Evolutionary conservation across 257 asterid genomes (phyloP).

Genomic region (Solanum verrucosum): DNA sequence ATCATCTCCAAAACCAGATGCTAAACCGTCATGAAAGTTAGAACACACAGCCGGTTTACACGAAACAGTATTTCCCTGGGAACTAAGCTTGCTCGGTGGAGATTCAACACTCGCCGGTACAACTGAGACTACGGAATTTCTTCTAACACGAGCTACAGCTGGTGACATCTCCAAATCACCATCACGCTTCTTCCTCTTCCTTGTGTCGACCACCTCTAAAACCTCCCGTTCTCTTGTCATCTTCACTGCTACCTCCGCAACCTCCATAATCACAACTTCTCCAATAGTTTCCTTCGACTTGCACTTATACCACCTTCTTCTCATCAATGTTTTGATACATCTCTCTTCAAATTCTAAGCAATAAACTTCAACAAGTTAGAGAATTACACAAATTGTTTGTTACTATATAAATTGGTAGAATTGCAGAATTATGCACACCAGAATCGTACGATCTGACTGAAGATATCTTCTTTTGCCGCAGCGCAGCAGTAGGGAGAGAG

Average conservation of each 20-base stretch:
- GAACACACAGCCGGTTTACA: background rate
- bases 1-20: slow-evolving; percentile 38
- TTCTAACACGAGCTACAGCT: slow-evolving; percentile 18
- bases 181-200: slow-evolving; percentile 33
- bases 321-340: background rate
- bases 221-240: slow-evolving; percentile 4
- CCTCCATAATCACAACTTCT: slow-evolving; percentile 12
- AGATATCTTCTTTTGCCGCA: slow-evolving; percentile 16
- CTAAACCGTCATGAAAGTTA: slow-evolving; percentile 17
- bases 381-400: background rate
- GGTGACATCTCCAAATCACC: slow-evolving; percentile 19
- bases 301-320: slow-evolving; percentile 14
- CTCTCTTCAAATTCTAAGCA: background rate
- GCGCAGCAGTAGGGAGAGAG: slow-evolving; percentile 7
- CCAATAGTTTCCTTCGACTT: slow-evolving; percentile 16
- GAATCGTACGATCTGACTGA: slow-evolving; percentile 9
- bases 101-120: slow-evolving; percentile 18
- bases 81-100: background rate
- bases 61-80: background rate
- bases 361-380: background rate
- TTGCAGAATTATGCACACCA: slow-evolving; percentile 12
- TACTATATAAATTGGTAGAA: background rate
- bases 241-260: slow-evolving; percentile 4
- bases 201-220: slow-evolving; percentile 3
- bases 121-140: background rate